phyloP scores from a whole-genome alignment of 345 rosid genomes.

The Salix exigua region DNA sequence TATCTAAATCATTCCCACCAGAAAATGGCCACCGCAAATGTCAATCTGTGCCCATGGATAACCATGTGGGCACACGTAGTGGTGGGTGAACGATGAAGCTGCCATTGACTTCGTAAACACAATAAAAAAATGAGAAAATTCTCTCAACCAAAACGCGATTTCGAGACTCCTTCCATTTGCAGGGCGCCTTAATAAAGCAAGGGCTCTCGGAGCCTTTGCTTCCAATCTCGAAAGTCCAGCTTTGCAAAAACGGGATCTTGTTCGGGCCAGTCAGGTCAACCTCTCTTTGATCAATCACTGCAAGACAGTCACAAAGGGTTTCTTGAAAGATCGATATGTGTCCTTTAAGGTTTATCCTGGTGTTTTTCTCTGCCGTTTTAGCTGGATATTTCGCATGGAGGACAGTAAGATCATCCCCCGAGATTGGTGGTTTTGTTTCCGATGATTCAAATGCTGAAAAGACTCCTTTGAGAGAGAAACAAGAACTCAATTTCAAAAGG shows the following conservation, averaged over 20 bases:
- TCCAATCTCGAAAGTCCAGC: too few species aligned
- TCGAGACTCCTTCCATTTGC: too few species aligned
- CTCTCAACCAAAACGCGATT: background rate
- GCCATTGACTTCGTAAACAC: conserved; percentile 14
- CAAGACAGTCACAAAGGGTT: background rate
- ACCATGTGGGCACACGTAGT: background rate
- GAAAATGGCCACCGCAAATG: too few species aligned
- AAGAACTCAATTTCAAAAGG: conserved; percentile 43
- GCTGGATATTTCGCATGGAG: conserved; percentile 58
- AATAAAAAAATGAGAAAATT: background rate
- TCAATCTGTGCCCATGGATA: too few species aligned
- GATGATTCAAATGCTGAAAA: conserved; percentile 38
- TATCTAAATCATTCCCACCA: too few species aligned
- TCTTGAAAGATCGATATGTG: conserved; percentile 12
- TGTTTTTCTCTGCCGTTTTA: conserved; percentile 18
- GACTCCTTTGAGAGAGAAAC: conserved; percentile 31
- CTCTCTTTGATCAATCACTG: background rate
- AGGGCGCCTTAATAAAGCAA: background rate
- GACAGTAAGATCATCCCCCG: conserved; percentile 63
- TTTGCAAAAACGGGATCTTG: too few species aligned
- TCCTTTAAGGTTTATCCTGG: conserved; percentile 27
- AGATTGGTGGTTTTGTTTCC: conserved; percentile 20
- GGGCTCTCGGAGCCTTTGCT: background rate
- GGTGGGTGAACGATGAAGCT: conserved; percentile 9
- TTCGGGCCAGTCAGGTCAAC: too few species aligned